These are phyloP conservation scores for Imleria badia DNA, from an alignment of 768 basidiomycete genomes.

Conservation along the genomic window DNA sequence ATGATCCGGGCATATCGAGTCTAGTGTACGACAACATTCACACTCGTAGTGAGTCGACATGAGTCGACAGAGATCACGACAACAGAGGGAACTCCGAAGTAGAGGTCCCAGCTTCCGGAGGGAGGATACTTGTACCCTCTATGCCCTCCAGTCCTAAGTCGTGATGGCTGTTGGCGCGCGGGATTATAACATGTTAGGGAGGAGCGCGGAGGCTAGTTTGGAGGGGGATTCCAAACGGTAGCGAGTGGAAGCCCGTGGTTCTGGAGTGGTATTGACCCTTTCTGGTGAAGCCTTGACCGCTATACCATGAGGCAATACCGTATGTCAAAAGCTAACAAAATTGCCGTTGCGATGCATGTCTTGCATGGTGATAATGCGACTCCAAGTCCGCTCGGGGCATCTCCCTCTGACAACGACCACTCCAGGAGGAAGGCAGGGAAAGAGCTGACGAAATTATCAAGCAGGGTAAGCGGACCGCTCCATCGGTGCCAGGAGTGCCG, in stretches of 20 bases:
- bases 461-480: neutral
- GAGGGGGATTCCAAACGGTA: neutral
- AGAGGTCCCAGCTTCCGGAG: neutral
- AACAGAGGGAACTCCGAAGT: neutral
- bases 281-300: neutral
- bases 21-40: neutral
- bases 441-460: neutral
- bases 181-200: neutral
- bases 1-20: too few relatives aligned
- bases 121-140: neutral
- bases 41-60: neutral
- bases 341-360: neutral
- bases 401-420: too few relatives aligned
- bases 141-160: neutral
- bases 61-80: neutral
- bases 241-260: too few relatives aligned
- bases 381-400: too few relatives aligned
- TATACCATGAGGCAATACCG: too few relatives aligned
- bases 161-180: neutral
- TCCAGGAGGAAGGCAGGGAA: neutral
- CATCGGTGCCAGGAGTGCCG: neutral
- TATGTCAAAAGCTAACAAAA: neutral
- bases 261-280: too few relatives aligned
- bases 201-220: neutral
- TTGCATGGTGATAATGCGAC: too few relatives aligned